Percentiles rank a stretch among this genome's conserved stretches.
Evolutionary conservation across 108 stramenopile species (phyloP).

Genomic region (Bacterosira constricta): DNA sequence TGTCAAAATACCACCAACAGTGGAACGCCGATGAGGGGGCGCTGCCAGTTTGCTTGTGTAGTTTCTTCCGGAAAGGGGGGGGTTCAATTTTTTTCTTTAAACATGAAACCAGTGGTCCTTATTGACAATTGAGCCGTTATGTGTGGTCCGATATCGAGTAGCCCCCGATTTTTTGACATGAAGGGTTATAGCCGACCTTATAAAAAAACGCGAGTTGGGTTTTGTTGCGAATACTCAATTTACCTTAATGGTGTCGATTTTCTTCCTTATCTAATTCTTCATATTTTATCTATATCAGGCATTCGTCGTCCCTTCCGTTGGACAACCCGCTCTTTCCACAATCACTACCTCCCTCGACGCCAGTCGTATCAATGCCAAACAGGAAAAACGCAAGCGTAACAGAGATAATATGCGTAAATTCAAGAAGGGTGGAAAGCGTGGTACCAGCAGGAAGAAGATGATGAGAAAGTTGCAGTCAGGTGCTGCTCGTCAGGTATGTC

Average conservation of each 20-base stretch:
- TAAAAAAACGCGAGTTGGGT: too few species aligned
- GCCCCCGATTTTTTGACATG: too few species aligned
- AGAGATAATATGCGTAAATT: constrained; percentile 93
- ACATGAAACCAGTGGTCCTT: too few species aligned
- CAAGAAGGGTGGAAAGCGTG: constrained; percentile 68
- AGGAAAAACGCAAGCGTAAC: constrained; percentile 90
- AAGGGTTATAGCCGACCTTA: too few species aligned
- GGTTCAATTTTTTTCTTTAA: too few species aligned
- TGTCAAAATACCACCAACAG: too few species aligned
- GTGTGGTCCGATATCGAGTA: too few species aligned
- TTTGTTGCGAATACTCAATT: too few species aligned
- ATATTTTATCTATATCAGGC: constrained; percentile 39
- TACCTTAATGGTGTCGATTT: neutral
- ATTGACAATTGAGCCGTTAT: too few species aligned
- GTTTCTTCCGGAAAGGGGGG: too few species aligned
- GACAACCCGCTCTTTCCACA: constrained; percentile 20
- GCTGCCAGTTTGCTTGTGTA: too few species aligned
- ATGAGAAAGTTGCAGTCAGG: constrained; percentile 77
- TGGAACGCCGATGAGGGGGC: too few species aligned
- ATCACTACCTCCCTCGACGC: constrained; percentile 63
- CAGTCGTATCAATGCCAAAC: constrained; percentile 86
- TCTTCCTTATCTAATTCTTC: neutral
- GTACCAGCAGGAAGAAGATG: constrained; percentile 83
- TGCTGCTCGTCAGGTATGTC: constrained; percentile 64
- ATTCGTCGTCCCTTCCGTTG: constrained; percentile 33